Percentiles rank a stretch among this genome's conserved stretches.
Conservation (phyloP, 2,329 filamentous ascomycete species). For the Hypoxylon sp. region DNA sequence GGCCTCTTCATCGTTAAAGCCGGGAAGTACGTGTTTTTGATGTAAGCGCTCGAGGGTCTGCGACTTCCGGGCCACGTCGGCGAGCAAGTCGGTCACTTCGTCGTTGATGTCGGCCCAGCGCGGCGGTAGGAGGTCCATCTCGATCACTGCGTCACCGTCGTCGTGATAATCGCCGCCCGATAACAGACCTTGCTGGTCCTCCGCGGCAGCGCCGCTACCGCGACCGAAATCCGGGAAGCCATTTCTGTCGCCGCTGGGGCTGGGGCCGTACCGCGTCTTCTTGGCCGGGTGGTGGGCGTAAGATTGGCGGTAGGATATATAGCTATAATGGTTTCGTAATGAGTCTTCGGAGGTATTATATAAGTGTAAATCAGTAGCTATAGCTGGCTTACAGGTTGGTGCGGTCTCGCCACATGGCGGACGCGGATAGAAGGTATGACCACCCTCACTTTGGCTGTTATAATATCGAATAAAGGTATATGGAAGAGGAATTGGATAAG, state of each 20-base stretch:
- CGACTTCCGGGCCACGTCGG: constrained; percentile 85
- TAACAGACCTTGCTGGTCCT: constrained; percentile 83
- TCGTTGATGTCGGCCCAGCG: constrained; percentile 97
- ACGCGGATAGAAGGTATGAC: constrained; percentile 58
- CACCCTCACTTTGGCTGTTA: constrained; percentile 48
- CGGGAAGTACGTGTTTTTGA: constrained; percentile 95
- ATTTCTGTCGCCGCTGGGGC: constrained; percentile 67
- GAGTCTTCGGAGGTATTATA: constrained; percentile 22
- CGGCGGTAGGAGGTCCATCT: constrained; percentile 96
- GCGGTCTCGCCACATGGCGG: constrained; percentile 98
- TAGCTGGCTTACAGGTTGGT: constrained; percentile 86
- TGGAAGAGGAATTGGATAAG: constrained; percentile 21
- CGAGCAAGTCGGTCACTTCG: constrained; percentile 87
- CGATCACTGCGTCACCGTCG: constrained; percentile 94
- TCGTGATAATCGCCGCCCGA: constrained; percentile 83
- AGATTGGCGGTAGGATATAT: constrained; percentile 98
- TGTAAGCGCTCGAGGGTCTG: constrained; percentile 91
- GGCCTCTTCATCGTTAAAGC: constrained; percentile 94
- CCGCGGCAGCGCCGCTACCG: constrained; percentile 61
- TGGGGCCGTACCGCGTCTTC: constrained; percentile 77
- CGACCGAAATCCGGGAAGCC: constrained; percentile 73
- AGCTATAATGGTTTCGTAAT: constrained; percentile 69
- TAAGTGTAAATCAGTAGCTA: constrained; percentile 2
- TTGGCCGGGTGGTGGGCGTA: constrained; percentile 95
- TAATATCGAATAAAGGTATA: constrained; percentile 16